Evolutionary conservation across 169 alveolate genomes (phyloP).

Genomic region (Eimeria sp.): DNA sequence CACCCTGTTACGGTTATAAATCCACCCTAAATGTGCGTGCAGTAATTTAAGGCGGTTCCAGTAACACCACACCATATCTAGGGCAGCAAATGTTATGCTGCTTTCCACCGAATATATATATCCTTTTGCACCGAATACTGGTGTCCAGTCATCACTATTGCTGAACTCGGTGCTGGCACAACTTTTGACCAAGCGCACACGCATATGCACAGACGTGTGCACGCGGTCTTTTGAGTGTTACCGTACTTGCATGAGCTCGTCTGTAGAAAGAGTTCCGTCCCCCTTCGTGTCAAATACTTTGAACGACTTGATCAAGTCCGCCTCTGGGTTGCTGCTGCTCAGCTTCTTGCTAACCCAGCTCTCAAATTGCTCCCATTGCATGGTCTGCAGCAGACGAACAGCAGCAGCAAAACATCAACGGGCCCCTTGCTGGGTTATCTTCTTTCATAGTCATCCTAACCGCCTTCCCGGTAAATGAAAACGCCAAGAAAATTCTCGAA

Average conservation of each 20-base stretch:
- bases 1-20: not conserved
- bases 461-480: not conserved
- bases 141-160: not conserved
- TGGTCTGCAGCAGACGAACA: slow-evolving; percentile 30
- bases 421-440: not conserved
- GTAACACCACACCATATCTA: not conserved
- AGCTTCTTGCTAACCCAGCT: slow-evolving; percentile 77
- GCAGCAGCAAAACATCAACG: not conserved
- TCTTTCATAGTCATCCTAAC: not conserved
- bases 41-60: not conserved
- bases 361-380: slow-evolving; percentile 71
- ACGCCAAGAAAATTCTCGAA: not conserved
- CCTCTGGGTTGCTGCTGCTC: slow-evolving; percentile 73
- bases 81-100: not conserved
- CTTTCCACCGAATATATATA: too few species aligned
- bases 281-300: slow-evolving; percentile 67
- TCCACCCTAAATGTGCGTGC: not conserved
- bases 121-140: not conserved
- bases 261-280: slow-evolving; percentile 79
- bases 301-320: slow-evolving; percentile 60
- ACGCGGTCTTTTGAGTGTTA: not conserved
- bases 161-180: too few species aligned
- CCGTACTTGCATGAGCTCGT: slow-evolving; percentile 65
- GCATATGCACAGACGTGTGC: not conserved
- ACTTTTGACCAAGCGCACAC: not conserved